These are phyloP conservation scores for Debaryomyces fabryi DNA, from an alignment of 1,139 yeast genomes.

Conservation along the genomic window DNA sequence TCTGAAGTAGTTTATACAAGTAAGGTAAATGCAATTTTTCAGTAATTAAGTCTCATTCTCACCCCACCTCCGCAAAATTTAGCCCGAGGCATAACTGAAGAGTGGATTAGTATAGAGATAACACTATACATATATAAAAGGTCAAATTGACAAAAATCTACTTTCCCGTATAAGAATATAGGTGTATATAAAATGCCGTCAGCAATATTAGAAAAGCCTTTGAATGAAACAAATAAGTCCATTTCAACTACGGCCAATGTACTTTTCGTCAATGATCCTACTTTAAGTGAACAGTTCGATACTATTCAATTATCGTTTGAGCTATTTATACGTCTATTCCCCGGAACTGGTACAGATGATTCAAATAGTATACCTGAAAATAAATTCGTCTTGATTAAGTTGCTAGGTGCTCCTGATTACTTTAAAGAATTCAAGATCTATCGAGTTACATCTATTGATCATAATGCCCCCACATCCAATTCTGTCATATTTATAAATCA, in stretches of 20 bases:
- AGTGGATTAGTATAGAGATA: neutral
- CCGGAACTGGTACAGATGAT: conserved; percentile 19
- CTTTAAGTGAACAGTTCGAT: conserved; percentile 27
- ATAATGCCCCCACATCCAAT: conserved; percentile 19
- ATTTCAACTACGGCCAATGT: conserved; percentile 33
- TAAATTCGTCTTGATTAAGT: conserved; percentile 35
- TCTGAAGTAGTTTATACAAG: neutral
- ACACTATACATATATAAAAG: neutral
- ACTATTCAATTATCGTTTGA: conserved; percentile 38
- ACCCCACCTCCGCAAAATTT: conserved; percentile 13
- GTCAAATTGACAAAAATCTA: neutral
- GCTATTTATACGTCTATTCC: conserved; percentile 36
- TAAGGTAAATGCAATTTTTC: conserved; percentile 1
- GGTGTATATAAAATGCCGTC: conserved; percentile 18
- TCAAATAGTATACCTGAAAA: conserved; percentile 14
- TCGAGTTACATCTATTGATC: conserved; percentile 36
- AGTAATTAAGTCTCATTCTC: conserved; percentile 3
- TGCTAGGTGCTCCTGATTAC: conserved; percentile 49
- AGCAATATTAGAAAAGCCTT: conserved; percentile 11
- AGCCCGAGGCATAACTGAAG: conserved; percentile 8
- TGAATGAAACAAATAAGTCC: conserved; percentile 13
- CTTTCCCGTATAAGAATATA: neutral
- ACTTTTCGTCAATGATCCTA: conserved; percentile 35
- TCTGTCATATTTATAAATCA: conserved; percentile 43
- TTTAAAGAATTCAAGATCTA: conserved; percentile 40